Evolutionary conservation across 306 rosid genomes (phyloP).

Genomic region (Cicer judaicum): DNA sequence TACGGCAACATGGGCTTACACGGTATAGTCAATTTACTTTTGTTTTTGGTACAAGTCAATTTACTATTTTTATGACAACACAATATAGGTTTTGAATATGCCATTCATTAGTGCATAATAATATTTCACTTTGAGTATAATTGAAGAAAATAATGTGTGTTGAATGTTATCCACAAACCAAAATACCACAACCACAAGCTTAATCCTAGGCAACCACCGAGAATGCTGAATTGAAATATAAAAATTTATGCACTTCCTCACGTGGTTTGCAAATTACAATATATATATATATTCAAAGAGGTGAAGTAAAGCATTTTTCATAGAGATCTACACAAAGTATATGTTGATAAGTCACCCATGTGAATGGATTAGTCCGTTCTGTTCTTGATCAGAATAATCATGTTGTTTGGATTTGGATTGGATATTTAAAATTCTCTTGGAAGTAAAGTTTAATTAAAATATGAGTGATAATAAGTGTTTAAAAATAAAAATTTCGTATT

Average conservation of each 20-base stretch:
- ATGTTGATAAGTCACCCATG: constrained; percentile 42
- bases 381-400: constrained; percentile 24
- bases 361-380: constrained; percentile 48
- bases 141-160: constrained; percentile 56
- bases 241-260: neutral
- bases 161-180: constrained; percentile 4
- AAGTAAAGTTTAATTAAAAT: neutral
- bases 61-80: constrained; percentile 39
- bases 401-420: constrained; percentile 31
- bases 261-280: constrained; percentile 31
- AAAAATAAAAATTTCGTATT: too few relatives aligned
- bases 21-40: constrained; percentile 7
- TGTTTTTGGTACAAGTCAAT: too few relatives aligned
- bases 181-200: neutral
- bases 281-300: constrained; percentile 13
- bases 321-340: constrained; percentile 32
- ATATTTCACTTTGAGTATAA: constrained; percentile 45
- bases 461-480: too few relatives aligned
- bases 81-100: constrained; percentile 36
- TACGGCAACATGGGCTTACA: neutral
- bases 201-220: neutral
- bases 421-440: constrained; percentile 44
- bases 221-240: neutral
- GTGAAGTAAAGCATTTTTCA: constrained; percentile 32
- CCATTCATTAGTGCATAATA: constrained; percentile 15